Evolutionary conservation across 2,329 filamentous ascomycete genomes (phyloP), one percentile per base, ranked within the genome.

Genomic region (Cryphonectria nitschkei): DNA sequence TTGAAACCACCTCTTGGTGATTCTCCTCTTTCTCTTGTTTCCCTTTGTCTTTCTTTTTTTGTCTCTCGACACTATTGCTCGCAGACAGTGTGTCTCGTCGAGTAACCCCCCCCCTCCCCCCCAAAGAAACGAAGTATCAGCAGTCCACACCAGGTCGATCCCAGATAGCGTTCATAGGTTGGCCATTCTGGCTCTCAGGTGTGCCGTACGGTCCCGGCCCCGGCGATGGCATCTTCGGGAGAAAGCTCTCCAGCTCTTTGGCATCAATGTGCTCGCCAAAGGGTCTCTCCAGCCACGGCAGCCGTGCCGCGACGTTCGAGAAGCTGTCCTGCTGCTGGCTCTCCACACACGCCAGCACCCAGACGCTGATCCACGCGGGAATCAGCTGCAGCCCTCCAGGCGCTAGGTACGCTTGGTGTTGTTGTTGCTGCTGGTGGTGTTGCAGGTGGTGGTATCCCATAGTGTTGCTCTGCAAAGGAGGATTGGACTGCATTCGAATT

Each of bases 341-440:
- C 50, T 64, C 29, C 64, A 62, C 64, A 50, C 70, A 72, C 16
- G 70, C 70, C 58, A 50, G 63, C 16, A 69, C 34, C 70, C 70
- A 72, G 37, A 67, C 22, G 41, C 37, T 41, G 14, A 65, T 58
- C 68, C 68, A 66, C 43, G 62, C 29, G 2, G 32, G 32, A 3
- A 16, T 3, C 2, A 26, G 32, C 6, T 39, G 22, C 19, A 54
- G 56, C 16, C 32, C n/a, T 29, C 37, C 50, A 1, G 37, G n/a
- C 2, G 61, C 61, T 29, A 29, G 16, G 14, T 19, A 26, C 26
- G 26, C 26, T n/a, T 5, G 22, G 6, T 3, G 26, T 26, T 37
- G 65, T 29, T 69, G 32, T 14, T 52, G 66, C 16, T 62, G 34
- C 14, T 29, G 67, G 0, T 52, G 29, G 11, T 56, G 64, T 9